A percentile compares a stretch with the other conserved stretches of the same genome.
phyloP scores from a whole-genome alignment of 78 protist genomes.

The Anaeramoeba flamelloides region DNA sequence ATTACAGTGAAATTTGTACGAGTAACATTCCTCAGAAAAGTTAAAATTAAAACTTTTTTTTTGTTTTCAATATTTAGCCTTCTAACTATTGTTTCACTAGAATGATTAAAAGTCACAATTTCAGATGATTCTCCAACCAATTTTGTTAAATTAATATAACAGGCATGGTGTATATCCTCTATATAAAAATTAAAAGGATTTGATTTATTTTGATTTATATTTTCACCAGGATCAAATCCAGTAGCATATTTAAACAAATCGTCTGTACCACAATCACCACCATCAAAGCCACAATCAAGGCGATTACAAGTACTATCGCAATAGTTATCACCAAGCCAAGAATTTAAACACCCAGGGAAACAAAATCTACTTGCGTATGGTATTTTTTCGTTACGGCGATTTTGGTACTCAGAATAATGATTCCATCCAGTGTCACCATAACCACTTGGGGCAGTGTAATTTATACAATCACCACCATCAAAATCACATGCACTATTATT shows the following conservation, averaged over 20 bases:
- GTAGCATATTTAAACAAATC: not conserved
- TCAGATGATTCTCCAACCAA: too few species aligned
- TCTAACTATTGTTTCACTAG: too few species aligned
- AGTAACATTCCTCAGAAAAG: too few species aligned
- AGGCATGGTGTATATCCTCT: too few species aligned
- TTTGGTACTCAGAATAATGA: not conserved
- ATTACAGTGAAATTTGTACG: too few species aligned
- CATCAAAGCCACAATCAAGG: slow-evolving; percentile 61
- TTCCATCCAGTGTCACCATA: not conserved
- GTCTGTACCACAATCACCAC: slow-evolving; percentile 61
- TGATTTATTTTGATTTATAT: too few species aligned
- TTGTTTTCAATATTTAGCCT: too few species aligned
- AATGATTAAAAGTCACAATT: too few species aligned
- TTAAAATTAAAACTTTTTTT: too few species aligned
- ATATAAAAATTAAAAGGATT: too few species aligned
- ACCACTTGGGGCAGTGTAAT: not conserved
- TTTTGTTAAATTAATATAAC: too few species aligned
- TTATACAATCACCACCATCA: slow-evolving; percentile 21
- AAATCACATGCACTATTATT: slow-evolving; percentile 34
- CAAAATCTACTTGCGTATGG: not conserved
- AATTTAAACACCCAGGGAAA: slow-evolving; percentile 54
- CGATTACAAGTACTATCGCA: slow-evolving; percentile 49
- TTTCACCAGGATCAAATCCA: too few species aligned
- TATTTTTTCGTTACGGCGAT: not conserved
- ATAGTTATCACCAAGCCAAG: slow-evolving; percentile 76